These are phyloP conservation scores for Pisolithus orientalis DNA, from an alignment of 768 basidiomycete species.

Conservation along the genomic window DNA sequence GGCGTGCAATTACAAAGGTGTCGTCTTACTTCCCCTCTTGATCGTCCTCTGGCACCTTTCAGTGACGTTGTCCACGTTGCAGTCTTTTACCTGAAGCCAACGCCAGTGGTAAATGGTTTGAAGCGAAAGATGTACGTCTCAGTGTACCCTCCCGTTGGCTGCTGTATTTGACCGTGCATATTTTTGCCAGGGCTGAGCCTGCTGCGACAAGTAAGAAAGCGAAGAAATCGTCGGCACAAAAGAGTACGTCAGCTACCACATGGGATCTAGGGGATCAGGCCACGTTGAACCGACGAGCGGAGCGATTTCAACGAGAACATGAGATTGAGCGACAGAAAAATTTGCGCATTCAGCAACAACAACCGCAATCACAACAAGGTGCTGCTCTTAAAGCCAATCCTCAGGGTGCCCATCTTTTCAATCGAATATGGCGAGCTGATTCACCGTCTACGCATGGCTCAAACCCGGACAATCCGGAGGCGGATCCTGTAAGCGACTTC, in stretches of 20 bases:
- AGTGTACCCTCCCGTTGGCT: neutral
- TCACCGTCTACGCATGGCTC: constrained; percentile 44
- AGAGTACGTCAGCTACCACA: constrained; percentile 26
- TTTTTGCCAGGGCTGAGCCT: constrained; percentile 32
- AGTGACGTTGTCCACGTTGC: constrained; percentile 15
- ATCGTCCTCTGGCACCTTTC: constrained; percentile 8
- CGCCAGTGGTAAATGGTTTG: constrained; percentile 42
- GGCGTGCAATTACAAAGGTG: constrained; percentile 85
- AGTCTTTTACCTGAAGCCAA: constrained; percentile 60
- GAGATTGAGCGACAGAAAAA: constrained; percentile 72
- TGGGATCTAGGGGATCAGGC: constrained; percentile 61
- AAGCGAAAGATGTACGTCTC: constrained; percentile 66
- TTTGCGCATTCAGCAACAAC: constrained; percentile 27
- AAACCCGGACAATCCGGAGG: constrained; percentile 62
- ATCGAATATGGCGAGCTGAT: constrained; percentile 35
- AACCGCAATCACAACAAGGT: constrained; percentile 14
- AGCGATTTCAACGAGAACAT: constrained; percentile 88
- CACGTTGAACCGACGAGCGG: constrained; percentile 70
- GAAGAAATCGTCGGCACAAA: constrained; percentile 49
- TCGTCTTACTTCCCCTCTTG: neutral
- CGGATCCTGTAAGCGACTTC: constrained; percentile 51
- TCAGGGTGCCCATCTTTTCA: constrained; percentile 50
- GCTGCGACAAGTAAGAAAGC: constrained; percentile 49
- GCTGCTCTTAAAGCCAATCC: constrained; percentile 38
- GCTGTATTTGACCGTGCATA: constrained; percentile 6